These are phyloP conservation scores for Calonectria fujianensis DNA, from an alignment of 2,329 filamentous ascomycete genomes.

Conservation along the genomic window DNA sequence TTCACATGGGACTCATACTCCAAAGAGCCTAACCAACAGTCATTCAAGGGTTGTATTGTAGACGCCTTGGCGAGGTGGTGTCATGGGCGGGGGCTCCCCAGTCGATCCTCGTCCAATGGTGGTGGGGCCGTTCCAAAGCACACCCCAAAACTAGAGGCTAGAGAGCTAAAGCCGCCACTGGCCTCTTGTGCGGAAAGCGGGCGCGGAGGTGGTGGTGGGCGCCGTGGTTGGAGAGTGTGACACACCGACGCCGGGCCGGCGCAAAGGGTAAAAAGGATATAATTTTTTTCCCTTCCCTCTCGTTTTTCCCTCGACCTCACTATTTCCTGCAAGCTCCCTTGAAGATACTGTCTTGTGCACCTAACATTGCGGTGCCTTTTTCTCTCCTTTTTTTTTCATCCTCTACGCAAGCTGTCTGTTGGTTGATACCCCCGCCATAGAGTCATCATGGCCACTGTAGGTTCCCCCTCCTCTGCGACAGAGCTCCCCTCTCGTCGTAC, in stretches of 20 bases:
- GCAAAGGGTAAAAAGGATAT: constrained; percentile 45
- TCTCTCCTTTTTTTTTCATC: constrained; percentile 24
- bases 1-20: background rate
- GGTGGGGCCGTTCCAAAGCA: constrained; percentile 49
- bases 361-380: background rate
- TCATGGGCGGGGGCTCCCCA: constrained; percentile 43
- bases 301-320: constrained; percentile 16
- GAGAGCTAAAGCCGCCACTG: constrained; percentile 16
- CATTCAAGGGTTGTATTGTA: background rate
- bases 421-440: constrained; percentile 31
- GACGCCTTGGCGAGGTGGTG: background rate
- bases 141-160: background rate
- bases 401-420: constrained; percentile 16
- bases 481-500: constrained; percentile 33
- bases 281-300: constrained; percentile 29
- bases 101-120: constrained; percentile 48
- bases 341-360: background rate
- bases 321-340: constrained; percentile 14
- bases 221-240: constrained; percentile 40
- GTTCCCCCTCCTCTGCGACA: constrained; percentile 40
- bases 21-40: background rate
- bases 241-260: constrained; percentile 53
- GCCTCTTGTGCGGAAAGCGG: constrained; percentile 16
- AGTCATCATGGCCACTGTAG: constrained; percentile 55
- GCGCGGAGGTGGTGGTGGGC: constrained; percentile 18